Base-by-base conservation (phyloP, 1,139 yeast genomes). In the Sugiyamaella xylanicola region DNA sequence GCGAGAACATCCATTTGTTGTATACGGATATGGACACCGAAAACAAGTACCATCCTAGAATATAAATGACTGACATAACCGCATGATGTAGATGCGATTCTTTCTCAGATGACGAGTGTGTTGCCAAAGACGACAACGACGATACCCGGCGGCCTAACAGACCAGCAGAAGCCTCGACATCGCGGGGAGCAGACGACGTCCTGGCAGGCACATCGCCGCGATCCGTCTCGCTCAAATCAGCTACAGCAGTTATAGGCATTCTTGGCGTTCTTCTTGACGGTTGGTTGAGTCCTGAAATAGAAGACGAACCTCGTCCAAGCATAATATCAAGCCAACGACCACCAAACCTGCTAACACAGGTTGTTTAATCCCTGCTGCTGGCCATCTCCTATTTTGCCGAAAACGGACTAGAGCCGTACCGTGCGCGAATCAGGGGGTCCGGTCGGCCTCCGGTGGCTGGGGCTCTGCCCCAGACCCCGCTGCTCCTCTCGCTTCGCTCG, bases 1-100 rank as follows among this genome's bases (percentile, higher is more conserved):
- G 69, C 43, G 95, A 92, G 74, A 92, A 93, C 97, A 93, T 92
- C 97, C 97, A 92, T 72, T 92, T 93, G 76, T 93, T 93, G 74
- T 93, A 93, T 36, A 92, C 77, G n/a, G 96, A 87, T 29, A 92
- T 82, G 13, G 89, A 73, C 58, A 90, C 78, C 13, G 95, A 86
- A 56, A 72, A 72, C 5, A 61, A 77, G 74, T 64, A 78, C 83
- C 83, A 65, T 22, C 58, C 53, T 2, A 62, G 51, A 25, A 65
- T 63, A 39, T 46, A 61, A 11, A 53, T 35, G n/a, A 53, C 27
- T 2, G 57, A 36, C 29, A 55, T 47, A 9, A 49, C 55, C 44
- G 49, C 50, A 22, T 40, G 48, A 19, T 48, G 49, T 15, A 45
- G 43, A 13, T 51, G 49, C 35, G 57, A 29, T 25, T 51, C 53